Base-by-base conservation (phyloP, 1,284 basidiomycete genomes). In the Lignosus rhinocerotis region DNA sequence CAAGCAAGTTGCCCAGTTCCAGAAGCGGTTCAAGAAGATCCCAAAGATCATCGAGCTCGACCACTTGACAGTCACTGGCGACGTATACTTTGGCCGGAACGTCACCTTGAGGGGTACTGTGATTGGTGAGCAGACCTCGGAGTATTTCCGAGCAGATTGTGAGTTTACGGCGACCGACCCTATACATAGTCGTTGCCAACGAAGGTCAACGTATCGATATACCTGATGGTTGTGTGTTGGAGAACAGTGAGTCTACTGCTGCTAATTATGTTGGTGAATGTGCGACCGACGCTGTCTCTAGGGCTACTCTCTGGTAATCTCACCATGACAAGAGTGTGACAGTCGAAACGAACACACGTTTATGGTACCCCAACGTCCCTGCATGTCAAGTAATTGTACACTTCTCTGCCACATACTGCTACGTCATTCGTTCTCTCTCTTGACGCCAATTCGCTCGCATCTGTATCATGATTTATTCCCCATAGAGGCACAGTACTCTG, bases 21-120 rank as follows among this genome's bases (percentile, higher is more conserved):
- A 98, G 81, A 96, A 95, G 78, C 85, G 94, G 48, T 96, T 96
- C 89, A 97, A 96, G 86, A 93, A 90, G 76, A 96, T 98, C 67
- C 96, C 96, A 51, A 90, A 90, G 75, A 93, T 96, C 67, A 79
- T 93, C 64, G 96, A 97, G 75, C 83, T 98, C 58, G 96, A 98
- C 77, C 96, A 98, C 76, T 81, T 98, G 71, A 99, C 96, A 5
- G 94, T 99, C 51, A 93, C 93, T 59, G 96, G 96, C 36, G 96
- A 98, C 74, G 95, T 99, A 12, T 90, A 90, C 78, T 98, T 99
- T 73, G 96, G 96, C 46, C 87, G 94, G 67, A 93, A 94, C 72
- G 92, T 98, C 53, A 93, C 90, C 16, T 80, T 95, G 54, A 86
- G 91, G 46, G 93, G 93, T 12, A 94, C 93, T 30, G 92, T 94